Percentiles rank a stretch among this genome's conserved stretches.
phyloP scores from a whole-genome alignment of 179 eudicot genomes.

The Beta macrorhiza region DNA sequence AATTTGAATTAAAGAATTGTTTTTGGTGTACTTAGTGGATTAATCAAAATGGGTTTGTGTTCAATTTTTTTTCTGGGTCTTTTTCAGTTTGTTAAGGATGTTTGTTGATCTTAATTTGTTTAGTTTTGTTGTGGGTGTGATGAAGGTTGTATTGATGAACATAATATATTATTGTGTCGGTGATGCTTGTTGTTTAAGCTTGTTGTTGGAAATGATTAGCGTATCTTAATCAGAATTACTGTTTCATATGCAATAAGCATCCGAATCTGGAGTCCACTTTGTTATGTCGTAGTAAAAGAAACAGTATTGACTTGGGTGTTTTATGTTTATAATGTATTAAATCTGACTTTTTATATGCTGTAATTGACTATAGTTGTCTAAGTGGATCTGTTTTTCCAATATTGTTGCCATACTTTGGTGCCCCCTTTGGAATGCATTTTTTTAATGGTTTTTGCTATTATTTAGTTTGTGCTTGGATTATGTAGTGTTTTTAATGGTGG shows the following conservation, averaged over 20 bases:
- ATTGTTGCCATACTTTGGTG: slow-evolving; percentile 16
- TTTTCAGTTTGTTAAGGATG: background rate
- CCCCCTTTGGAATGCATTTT: background rate
- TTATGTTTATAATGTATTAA: background rate
- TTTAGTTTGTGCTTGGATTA: background rate
- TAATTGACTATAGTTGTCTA: slow-evolving; percentile 15
- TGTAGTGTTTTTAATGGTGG: background rate
- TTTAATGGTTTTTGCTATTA: background rate
- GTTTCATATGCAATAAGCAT: slow-evolving; percentile 17
- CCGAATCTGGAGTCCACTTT: slow-evolving; percentile 14
- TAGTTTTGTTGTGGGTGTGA: background rate
- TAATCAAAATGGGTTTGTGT: slow-evolving; percentile 15
- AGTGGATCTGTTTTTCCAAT: slow-evolving; percentile 24
- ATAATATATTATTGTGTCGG: background rate
- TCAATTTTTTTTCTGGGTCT: background rate
- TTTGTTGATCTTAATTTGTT: slow-evolving; percentile 9
- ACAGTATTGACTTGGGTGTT: slow-evolving; percentile 3
- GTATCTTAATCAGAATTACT: slow-evolving; percentile 11
- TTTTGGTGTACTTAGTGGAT: slow-evolving; percentile 10
- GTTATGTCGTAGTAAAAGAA: background rate
- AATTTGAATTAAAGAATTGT: background rate
- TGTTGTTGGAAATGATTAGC: background rate
- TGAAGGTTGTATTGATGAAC: background rate
- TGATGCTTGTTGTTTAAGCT: slow-evolving; percentile 4
- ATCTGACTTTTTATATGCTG: background rate